These are phyloP conservation scores for Hypomontagnella monticulosa DNA, from an alignment of 495 filamentous ascomycete species.

Conservation along the genomic window DNA sequence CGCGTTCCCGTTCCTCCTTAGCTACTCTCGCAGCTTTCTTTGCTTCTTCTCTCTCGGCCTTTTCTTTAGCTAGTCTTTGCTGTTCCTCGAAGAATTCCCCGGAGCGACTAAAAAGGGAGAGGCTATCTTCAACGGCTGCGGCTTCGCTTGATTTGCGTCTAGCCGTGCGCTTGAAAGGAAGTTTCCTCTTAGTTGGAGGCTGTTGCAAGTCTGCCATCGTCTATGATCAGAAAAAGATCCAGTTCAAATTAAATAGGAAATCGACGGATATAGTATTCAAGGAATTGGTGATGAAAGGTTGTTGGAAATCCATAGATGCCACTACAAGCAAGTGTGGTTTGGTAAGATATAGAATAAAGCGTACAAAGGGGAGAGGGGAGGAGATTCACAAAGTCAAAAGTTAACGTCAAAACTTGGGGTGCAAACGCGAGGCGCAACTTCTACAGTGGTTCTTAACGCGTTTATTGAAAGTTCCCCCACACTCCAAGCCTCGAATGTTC, in stretches of 20 bases:
- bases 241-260: background rate
- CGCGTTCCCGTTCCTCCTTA: conserved; percentile 40
- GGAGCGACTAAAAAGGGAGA: conserved; percentile 74
- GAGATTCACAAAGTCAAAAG: background rate
- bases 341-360: background rate
- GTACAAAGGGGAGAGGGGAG: background rate
- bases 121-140: conserved; percentile 52
- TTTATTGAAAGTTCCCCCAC: background rate
- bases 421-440: conserved; percentile 6
- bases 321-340: too few relatives aligned
- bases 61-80: conserved; percentile 50
- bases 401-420: background rate
- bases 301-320: too few relatives aligned
- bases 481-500: background rate
- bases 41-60: conserved; percentile 43
- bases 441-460: conserved; percentile 5
- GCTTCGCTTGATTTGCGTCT: conserved; percentile 52
- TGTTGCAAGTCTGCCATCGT: conserved; percentile 37
- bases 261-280: too few relatives aligned
- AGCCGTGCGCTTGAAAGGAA: conserved; percentile 75
- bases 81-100: conserved; percentile 71
- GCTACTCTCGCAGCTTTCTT: conserved; percentile 43
- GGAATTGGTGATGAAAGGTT: too few relatives aligned
- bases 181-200: conserved; percentile 60
- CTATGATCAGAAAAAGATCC: background rate